Conservation (phyloP, 345 rosid genomes). For the Hypericum androsaemum region DNA sequence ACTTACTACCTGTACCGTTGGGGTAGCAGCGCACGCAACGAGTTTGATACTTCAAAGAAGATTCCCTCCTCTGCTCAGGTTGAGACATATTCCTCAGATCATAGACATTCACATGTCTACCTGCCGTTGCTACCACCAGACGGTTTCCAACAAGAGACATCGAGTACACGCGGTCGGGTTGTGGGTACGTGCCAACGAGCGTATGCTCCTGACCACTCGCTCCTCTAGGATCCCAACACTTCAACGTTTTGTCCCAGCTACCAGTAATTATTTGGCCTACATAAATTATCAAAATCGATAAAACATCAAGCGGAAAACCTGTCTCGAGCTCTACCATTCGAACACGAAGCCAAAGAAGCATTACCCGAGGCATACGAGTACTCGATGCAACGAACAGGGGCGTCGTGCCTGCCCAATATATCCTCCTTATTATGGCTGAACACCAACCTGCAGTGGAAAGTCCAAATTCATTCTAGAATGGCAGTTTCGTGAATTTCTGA, state of each 20-base stretch:
- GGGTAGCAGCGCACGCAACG: slow-evolving; percentile 93
- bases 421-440: slow-evolving; percentile 77
- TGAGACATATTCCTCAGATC: slow-evolving; percentile 92
- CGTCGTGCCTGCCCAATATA: slow-evolving; percentile 78
- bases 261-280: slow-evolving; percentile 93
- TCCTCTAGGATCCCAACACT: slow-evolving; percentile 98
- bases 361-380: slow-evolving; percentile 90
- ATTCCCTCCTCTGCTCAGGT: slow-evolving; percentile 92
- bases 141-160: slow-evolving; percentile 85
- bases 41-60: slow-evolving; percentile 89
- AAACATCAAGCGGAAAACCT: neutral
- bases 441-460: slow-evolving; percentile 55
- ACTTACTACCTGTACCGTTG: slow-evolving; percentile 66
- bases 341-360: neutral
- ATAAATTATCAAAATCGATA: slow-evolving; percentile 9
- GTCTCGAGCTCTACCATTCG: too few relatives aligned
- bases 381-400: slow-evolving; percentile 83
- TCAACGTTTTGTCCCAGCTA: slow-evolving; percentile 90
- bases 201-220: slow-evolving; percentile 82
- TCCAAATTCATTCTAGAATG: slow-evolving; percentile 1
- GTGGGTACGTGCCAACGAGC: slow-evolving; percentile 73
- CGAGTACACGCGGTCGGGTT: slow-evolving; percentile 95
- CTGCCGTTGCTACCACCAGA: slow-evolving; percentile 90
- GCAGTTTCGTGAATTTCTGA: too few relatives aligned
- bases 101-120: slow-evolving; percentile 88